A percentile compares a stretch with the other conserved stretches of the same genome.
phyloP scores from a whole-genome alignment of 352 stramenopile genomes.

The Peronosclerospora sorghi region DNA sequence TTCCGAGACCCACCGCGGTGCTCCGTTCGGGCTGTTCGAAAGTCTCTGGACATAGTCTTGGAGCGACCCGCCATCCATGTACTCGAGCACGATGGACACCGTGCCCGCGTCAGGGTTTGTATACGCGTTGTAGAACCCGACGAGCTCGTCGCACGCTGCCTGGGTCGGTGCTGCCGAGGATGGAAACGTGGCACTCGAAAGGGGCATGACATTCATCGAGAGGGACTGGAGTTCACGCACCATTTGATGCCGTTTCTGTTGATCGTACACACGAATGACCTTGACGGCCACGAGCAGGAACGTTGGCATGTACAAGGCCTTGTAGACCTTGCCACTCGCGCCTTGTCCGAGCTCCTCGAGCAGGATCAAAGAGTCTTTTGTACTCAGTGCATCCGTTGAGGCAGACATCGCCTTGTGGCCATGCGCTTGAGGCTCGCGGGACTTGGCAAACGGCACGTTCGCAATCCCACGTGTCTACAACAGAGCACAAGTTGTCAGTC shows the following conservation, averaged over 20 bases:
- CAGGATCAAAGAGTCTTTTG: slow-evolving; percentile 55
- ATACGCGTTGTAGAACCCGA: slow-evolving; percentile 89
- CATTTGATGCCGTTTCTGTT: slow-evolving; percentile 84
- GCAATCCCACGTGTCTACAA: slow-evolving; percentile 62
- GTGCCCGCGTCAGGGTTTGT: slow-evolving; percentile 76
- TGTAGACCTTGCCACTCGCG: slow-evolving; percentile 83
- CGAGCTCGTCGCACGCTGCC: slow-evolving; percentile 68
- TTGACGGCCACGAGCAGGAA: slow-evolving; percentile 86
- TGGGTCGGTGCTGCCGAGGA: slow-evolving; percentile 4
- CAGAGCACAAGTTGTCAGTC: slow-evolving; percentile 1
- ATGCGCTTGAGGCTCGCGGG: slow-evolving; percentile 2
- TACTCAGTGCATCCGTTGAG: slow-evolving; percentile 20
- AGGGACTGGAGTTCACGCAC: slow-evolving; percentile 79
- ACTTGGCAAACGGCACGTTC: slow-evolving; percentile 44
- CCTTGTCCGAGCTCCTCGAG: slow-evolving; percentile 71
- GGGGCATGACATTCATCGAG: slow-evolving; percentile 68
- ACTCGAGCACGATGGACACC: slow-evolving; percentile 90
- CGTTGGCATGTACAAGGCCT: slow-evolving; percentile 82
- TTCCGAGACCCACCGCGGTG: slow-evolving; percentile 38
- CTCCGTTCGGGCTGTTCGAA: slow-evolving; percentile 1
- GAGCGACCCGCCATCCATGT: slow-evolving; percentile 88
- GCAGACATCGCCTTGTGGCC: slow-evolving; percentile 10
- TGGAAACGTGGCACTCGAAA: slow-evolving; percentile 28
- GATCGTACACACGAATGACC: slow-evolving; percentile 80
- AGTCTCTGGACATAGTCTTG: slow-evolving; percentile 57